A percentile compares a stretch with the other conserved stretches of the same genome.
Conservation (phyloP, 306 rosid species). For the Cercis canadensis region DNA sequence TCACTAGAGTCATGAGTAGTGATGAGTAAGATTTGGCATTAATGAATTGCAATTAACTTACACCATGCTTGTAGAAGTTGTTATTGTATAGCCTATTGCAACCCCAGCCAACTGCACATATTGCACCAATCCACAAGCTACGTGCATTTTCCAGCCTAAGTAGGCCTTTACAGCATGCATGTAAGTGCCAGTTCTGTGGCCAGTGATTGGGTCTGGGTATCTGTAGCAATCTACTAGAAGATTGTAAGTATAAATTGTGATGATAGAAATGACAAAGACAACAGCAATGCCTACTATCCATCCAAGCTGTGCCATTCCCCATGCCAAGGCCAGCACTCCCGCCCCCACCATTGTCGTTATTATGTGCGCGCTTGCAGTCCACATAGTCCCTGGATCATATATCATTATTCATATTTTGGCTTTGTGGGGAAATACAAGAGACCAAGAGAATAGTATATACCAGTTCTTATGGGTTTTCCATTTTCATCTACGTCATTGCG, state of each 20-base stretch:
- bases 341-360: conserved; percentile 54
- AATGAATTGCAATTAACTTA: too few relatives aligned
- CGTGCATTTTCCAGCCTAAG: conserved; percentile 51
- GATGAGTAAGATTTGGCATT: too few relatives aligned
- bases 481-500: too few relatives aligned
- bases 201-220: conserved; percentile 47
- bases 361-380: conserved; percentile 51
- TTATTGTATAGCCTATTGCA: conserved; percentile 57
- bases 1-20: too few relatives aligned
- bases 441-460: too few relatives aligned
- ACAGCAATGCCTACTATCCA: conserved; percentile 46
- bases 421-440: too few relatives aligned
- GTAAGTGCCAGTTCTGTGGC: conserved; percentile 53
- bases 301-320: conserved; percentile 56
- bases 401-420: too few relatives aligned
- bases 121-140: conserved; percentile 48
- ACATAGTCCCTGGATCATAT: conserved; percentile 49
- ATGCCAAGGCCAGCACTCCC: conserved; percentile 52
- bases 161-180: conserved; percentile 52
- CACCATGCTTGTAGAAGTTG: conserved; percentile 59
- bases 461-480: too few relatives aligned
- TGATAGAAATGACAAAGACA: conserved; percentile 38
- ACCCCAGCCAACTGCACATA: conserved; percentile 48
- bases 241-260: conserved; percentile 47
- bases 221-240: conserved; percentile 58